Evolutionary conservation across 2,329 filamentous ascomycete genomes (phyloP).

Genomic region (Aschersonia sp.): DNA sequence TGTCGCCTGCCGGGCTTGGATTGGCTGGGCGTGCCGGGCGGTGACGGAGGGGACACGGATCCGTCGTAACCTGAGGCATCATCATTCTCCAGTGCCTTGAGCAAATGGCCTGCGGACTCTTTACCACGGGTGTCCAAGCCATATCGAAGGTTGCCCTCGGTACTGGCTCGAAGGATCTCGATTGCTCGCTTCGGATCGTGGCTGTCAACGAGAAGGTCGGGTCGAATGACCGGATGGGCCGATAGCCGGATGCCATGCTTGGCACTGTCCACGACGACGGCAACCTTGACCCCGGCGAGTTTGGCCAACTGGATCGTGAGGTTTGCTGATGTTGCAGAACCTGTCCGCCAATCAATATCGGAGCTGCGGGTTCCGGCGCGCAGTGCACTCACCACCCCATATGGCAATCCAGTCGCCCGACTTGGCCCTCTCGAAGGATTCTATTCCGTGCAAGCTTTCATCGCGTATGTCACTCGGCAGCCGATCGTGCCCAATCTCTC

Average conservation of each 20-base stretch:
- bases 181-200: conserved; percentile 49
- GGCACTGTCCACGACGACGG: conserved; percentile 34
- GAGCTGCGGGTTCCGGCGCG: too few species aligned
- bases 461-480: too few species aligned
- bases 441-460: too few species aligned
- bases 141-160: conserved; percentile 44
- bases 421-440: too few species aligned
- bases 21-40: conserved; percentile 21
- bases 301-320: too few species aligned
- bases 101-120: conserved; percentile 44
- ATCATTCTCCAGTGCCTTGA: conserved; percentile 31
- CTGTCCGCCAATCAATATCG: too few species aligned
- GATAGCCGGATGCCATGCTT: conserved; percentile 19
- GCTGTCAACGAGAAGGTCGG: conserved; percentile 53
- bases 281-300: too few species aligned
- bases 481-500: too few species aligned
- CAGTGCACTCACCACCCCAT: too few species aligned
- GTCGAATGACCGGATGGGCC: conserved; percentile 23
- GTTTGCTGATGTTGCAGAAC: too few species aligned
- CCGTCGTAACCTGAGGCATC: conserved; percentile 7
- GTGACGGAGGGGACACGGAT: conserved; percentile 14
- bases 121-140: conserved; percentile 54
- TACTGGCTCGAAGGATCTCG: conserved; percentile 45
- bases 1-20: conserved; percentile 26
- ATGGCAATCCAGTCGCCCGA: too few species aligned